These are phyloP conservation scores for Elongisporangium anandrum DNA, from an alignment of 352 stramenopile species.

Conservation along the genomic window DNA sequence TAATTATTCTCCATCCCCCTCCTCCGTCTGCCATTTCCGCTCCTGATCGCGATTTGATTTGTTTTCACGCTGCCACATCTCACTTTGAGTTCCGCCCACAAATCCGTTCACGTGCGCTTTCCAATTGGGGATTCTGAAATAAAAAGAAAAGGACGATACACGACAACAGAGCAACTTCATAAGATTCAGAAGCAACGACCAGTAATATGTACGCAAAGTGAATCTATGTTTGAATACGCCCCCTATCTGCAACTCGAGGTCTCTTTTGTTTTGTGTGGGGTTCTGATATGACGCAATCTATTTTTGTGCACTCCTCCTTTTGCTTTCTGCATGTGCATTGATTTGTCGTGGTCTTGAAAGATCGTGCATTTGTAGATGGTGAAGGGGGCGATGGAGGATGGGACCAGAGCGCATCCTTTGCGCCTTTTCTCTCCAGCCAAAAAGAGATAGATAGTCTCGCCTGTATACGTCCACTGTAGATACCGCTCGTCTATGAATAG, in stretches of 20 bases:
- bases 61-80: not conserved
- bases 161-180: not conserved
- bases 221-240: not conserved
- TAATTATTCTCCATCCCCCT: constrained; percentile 2
- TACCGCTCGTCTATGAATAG: not conserved
- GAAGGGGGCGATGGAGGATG: not conserved
- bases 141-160: not conserved
- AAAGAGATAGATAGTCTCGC: not conserved
- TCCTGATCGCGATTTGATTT: not conserved
- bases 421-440: not conserved
- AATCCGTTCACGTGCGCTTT: not conserved
- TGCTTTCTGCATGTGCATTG: not conserved
- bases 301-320: not conserved
- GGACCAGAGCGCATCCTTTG: not conserved
- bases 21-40: not conserved
- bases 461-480: not conserved
- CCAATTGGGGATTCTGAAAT: not conserved
- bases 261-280: not conserved
- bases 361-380: not conserved
- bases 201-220: not conserved
- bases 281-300: not conserved
- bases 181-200: not conserved
- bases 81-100: not conserved
- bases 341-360: constrained; percentile 1
- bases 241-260: not conserved